Conservation (phyloP, 164 flowering plant species). For the Vitis labrusca region DNA sequence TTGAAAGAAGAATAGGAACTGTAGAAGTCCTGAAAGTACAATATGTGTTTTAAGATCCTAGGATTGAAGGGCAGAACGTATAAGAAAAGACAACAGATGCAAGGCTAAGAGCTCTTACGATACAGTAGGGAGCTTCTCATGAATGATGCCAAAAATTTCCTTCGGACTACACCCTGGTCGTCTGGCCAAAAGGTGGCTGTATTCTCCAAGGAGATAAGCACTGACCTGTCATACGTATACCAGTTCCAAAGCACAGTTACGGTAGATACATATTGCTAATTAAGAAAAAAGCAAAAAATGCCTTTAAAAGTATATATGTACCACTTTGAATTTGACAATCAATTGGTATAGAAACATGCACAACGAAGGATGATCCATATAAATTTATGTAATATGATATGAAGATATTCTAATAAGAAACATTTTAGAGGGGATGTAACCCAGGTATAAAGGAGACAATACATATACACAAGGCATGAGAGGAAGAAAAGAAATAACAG, state of each 20-base stretch:
- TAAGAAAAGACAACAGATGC: neutral
- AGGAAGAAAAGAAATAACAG: no score
- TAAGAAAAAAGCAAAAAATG: no score
- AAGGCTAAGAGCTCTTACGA: slow-evolving; percentile 58
- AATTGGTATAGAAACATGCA: no score
- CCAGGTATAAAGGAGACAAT: no score
- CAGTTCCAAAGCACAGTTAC: neutral
- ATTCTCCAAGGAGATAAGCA: slow-evolving; percentile 96
- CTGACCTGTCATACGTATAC: slow-evolving; percentile 60
- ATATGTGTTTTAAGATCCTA: neutral
- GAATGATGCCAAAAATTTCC: slow-evolving; percentile 79
- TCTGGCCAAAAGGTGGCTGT: slow-evolving; percentile 86
- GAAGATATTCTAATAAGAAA: no score
- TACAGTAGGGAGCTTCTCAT: slow-evolving; percentile 96
- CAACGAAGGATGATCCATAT: no score
- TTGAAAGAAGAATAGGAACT: slow-evolving; percentile 86
- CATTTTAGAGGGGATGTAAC: no score
- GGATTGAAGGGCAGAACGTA: slow-evolving; percentile 2
- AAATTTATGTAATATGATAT: no score
- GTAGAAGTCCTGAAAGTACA: slow-evolving; percentile 66
- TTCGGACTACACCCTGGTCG: slow-evolving; percentile 97
- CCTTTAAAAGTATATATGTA: no score
- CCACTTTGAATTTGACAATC: no score
- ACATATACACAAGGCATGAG: no score
- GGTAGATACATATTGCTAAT: no score